Evolutionary conservation across 2,329 filamentous ascomycete genomes (phyloP).

Genomic region (Septoria linicola): DNA sequence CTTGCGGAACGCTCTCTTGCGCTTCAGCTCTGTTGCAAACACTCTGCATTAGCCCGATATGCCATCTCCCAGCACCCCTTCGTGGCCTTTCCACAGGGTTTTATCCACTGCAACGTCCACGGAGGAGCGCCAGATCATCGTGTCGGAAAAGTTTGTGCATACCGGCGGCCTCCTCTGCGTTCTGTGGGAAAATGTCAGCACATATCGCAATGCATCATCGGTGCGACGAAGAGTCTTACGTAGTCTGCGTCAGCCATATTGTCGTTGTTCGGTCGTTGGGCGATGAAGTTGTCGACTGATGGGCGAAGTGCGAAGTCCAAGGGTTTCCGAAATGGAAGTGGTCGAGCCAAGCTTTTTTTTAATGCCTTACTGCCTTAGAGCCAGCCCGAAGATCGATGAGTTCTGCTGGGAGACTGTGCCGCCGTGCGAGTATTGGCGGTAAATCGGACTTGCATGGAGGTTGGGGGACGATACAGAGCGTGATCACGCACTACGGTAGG

Average conservation of each 20-base stretch:
- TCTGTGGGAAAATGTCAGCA: constrained; percentile 54
- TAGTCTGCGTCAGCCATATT: constrained; percentile 85
- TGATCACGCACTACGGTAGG: too few relatives aligned
- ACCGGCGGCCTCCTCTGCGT: constrained; percentile 93
- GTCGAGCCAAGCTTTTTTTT: too few relatives aligned
- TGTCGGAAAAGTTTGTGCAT: constrained; percentile 40
- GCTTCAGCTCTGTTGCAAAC: constrained; percentile 79
- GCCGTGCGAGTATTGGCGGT: too few relatives aligned
- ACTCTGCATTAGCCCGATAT: constrained; percentile 38
- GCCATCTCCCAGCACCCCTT: constrained; percentile 43
- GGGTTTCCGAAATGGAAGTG: background rate
- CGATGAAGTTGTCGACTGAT: constrained; percentile 31
- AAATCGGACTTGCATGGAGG: too few relatives aligned
- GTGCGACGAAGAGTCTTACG: constrained; percentile 59
- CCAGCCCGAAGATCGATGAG: too few relatives aligned
- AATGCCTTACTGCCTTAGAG: too few relatives aligned
- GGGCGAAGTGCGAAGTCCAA: background rate
- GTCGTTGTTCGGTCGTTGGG: constrained; percentile 47
- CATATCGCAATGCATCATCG: constrained; percentile 8
- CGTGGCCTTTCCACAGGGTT: constrained; percentile 45
- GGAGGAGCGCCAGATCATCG: constrained; percentile 30
- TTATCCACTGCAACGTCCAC: constrained; percentile 33
- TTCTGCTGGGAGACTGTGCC: too few relatives aligned
- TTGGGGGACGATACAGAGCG: too few relatives aligned
- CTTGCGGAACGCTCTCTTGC: constrained; percentile 99